Base-by-base conservation (phyloP, 768 basidiomycete genomes). In the Pisolithus orientalis region DNA sequence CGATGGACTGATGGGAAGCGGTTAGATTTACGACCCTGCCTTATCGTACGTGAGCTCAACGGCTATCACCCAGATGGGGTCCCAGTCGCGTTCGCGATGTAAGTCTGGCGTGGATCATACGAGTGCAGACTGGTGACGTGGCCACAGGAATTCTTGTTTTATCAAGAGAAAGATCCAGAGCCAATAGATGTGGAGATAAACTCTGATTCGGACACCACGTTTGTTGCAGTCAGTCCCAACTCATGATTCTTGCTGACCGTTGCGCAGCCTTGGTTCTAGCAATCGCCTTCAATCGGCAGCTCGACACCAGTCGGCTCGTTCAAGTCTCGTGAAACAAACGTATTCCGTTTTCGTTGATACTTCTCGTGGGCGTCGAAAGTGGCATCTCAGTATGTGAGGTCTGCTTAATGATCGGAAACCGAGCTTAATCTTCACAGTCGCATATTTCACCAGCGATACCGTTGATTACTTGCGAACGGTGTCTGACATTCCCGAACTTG, bases 311-410 rank as follows among this genome's bases (percentile, higher is more conserved):
- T 60, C 60, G 28, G 59, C 59, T 21, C 72, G 76, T 44, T 70
- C 77, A 50, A 77, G 83, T 46, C 75, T 90, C 28, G 76, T 87
- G 52, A 90, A 90, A 61, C 87, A 90, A 64, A 90, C 87, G 0
- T 90, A 87, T 63, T 88, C 86, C 7, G 87, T 87, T 28, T 86
- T 76, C 58, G 84, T 88, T 37, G 76, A 84, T n/a, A 83, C 80
- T 2, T 59, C 75, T 17, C 68, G 73, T 51, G 86, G 85, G n/a
- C 77, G 78, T 52, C 75, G 83, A 56, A 90, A 90, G 59, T 90
- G 87, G 87, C 87, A 90, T 59, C 74, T 90, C 31, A 89, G 87
- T 88, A 65, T 29, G 44, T 45, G 13, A 31, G n/a, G 29, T 34
- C 44, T 10, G 11, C 40, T 42, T 42, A 42, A 42, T 24, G 17